phyloP scores from a whole-genome alignment of 805 yeast genomes.

The Lipomyces sp. region DNA sequence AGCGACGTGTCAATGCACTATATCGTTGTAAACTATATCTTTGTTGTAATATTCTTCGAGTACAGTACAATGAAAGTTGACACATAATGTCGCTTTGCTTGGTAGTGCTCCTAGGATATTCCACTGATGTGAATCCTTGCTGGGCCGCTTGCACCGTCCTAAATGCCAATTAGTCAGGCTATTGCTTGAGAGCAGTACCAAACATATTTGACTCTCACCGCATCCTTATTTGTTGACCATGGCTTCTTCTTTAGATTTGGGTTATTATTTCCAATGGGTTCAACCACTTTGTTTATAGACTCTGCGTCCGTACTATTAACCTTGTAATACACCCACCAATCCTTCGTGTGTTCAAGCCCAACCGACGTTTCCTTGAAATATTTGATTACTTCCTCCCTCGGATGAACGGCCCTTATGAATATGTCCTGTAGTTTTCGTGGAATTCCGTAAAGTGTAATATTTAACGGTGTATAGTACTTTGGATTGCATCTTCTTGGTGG shows the following conservation, averaged over 20 bases:
- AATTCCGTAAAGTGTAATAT: slow-evolving; percentile 67
- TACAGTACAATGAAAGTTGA: background rate
- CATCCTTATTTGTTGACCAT: slow-evolving; percentile 28
- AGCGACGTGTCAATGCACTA: background rate
- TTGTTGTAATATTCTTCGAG: background rate
- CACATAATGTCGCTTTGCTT: background rate
- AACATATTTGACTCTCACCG: slow-evolving; percentile 10
- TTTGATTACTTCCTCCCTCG: slow-evolving; percentile 58
- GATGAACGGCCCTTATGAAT: slow-evolving; percentile 66
- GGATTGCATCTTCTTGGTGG: background rate
- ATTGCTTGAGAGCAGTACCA: background rate
- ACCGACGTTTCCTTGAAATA: slow-evolving; percentile 66
- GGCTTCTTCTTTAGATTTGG: slow-evolving; percentile 28
- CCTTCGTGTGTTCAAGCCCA: slow-evolving; percentile 63
- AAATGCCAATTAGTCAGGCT: background rate
- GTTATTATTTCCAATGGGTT: slow-evolving; percentile 24
- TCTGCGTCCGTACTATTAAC: slow-evolving; percentile 49
- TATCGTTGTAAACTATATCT: background rate
- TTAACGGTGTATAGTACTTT: slow-evolving; percentile 56
- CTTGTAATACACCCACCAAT: slow-evolving; percentile 79
- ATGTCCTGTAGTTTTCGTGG: slow-evolving; percentile 70
- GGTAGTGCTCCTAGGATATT: background rate
- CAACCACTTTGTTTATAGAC: slow-evolving; percentile 39
- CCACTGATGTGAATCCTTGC: background rate
- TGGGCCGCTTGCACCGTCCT: background rate